phyloP scores from a whole-genome alignment of 257 asterid genomes.

The Knoxia roxburghii region DNA sequence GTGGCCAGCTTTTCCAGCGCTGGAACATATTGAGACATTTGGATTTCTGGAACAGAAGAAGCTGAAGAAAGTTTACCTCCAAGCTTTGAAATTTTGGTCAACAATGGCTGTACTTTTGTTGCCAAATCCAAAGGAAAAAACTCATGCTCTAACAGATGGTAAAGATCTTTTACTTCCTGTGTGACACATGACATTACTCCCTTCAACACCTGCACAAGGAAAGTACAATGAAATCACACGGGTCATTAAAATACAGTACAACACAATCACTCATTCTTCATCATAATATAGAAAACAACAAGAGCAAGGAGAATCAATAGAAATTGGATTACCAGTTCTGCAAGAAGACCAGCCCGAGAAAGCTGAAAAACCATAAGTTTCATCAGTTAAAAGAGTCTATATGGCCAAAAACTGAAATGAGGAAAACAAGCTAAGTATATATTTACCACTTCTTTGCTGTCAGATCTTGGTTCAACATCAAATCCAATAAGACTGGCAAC shows the following conservation, averaged over 20 bases:
- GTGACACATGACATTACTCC: slow-evolving; percentile 87
- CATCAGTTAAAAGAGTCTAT: slow-evolving; percentile 10
- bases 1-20: slow-evolving; percentile 78
- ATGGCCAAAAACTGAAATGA: background rate
- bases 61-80: slow-evolving; percentile 76
- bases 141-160: slow-evolving; percentile 62
- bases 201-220: slow-evolving; percentile 51
- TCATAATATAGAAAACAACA: background rate
- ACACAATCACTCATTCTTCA: background rate
- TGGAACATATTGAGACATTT: slow-evolving; percentile 58
- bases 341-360: slow-evolving; percentile 66
- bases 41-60: slow-evolving; percentile 68
- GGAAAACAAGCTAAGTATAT: slow-evolving; percentile 4
- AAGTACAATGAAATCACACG: background rate
- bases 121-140: slow-evolving; percentile 67
- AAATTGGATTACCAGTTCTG: slow-evolving; percentile 57
- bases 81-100: slow-evolving; percentile 63
- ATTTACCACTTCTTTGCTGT: slow-evolving; percentile 58
- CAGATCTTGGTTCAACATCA: slow-evolving; percentile 66
- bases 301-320: background rate
- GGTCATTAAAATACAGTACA: background rate
- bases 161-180: slow-evolving; percentile 85
- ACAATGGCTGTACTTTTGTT: slow-evolving; percentile 59
- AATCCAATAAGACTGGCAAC: slow-evolving; percentile 67
- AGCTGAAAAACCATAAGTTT: slow-evolving; percentile 51